Evolutionary conservation across 352 stramenopile species (phyloP), one percentile per base, ranked within the genome.

Genomic region (Blastocystis sp.): DNA sequence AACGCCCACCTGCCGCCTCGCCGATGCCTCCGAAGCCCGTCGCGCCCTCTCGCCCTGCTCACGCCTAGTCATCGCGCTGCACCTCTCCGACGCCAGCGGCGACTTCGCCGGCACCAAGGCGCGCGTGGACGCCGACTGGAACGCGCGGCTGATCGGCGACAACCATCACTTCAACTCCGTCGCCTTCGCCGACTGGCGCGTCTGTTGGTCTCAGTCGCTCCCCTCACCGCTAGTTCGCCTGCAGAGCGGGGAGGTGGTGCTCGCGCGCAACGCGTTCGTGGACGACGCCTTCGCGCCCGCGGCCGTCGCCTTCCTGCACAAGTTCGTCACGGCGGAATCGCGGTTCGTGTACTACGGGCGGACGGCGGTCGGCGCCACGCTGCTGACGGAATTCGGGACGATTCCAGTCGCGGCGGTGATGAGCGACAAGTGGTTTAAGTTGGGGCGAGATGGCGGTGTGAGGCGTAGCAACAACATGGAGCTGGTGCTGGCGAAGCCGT

Each of bases 341-440:
- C 64, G 23, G 5, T 74, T 19, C 34, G 40, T 74, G 28, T 74
- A 74, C 40, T 74, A 48, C 21, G 64, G 64, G 28, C 34, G 21
- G 17, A 41, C 23, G 11, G 7, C 10, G 23, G 64, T 74, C 10
- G 64, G 64, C 17, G 43, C 7, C 64, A 38, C 21, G 64, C 41
- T 74, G 1, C 5, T 56, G 34, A 48, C 28, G 17, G n/a, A 74
- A 34, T 74, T 74, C 64, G 10, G 43, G 23, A 11, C n/a, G 10
- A 45, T 41, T 74, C 34, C 64, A 11, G 17, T 74, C 21, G 17
- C 45, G 43, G 11, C 64, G 28, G 64, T 74, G 28, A 9, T 74
- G 21, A 52, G 23, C 2, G 64, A 74, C 64, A 74, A 74, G 64
- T 74, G 64, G 64, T 74, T 74, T 45, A 10, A 74, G 64, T 74